phyloP scores from a whole-genome alignment of 2,329 filamentous ascomycete genomes.

The Diaporthe nobilis region DNA sequence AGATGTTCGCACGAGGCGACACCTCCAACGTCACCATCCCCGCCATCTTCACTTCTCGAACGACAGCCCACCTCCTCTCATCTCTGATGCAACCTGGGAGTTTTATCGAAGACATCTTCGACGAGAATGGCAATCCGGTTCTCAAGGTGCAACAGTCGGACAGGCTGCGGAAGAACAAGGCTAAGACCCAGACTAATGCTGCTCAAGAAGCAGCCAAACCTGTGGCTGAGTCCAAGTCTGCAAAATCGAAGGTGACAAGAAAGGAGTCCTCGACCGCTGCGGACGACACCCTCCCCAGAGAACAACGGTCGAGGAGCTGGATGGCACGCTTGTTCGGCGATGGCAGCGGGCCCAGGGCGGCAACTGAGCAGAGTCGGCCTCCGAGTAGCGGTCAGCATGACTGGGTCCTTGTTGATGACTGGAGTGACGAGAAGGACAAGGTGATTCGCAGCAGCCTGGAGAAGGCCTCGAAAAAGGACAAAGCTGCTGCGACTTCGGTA shows the following conservation, averaged over 20 bases:
- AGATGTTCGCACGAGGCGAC: conserved; percentile 98
- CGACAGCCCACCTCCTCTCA: conserved; percentile 92
- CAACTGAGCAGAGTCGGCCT: conserved; percentile 71
- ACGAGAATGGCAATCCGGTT: conserved; percentile 71
- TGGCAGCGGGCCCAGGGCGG: conserved; percentile 49
- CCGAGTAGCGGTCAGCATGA: conserved; percentile 81
- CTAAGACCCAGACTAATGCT: conserved; percentile 50
- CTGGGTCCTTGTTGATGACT: conserved; percentile 79
- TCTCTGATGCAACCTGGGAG: conserved; percentile 83
- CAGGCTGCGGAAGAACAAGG: conserved; percentile 53
- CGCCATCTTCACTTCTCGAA: conserved; percentile 93
- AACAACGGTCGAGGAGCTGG: conserved; percentile 54
- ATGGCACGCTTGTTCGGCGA: conserved; percentile 59
- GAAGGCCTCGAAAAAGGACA: conserved; percentile 53
- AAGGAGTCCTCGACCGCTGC: conserved; percentile 21
- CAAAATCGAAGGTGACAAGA: conserved; percentile 33
- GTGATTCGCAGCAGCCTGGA: conserved; percentile 50
- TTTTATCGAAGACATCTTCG: conserved; percentile 71
- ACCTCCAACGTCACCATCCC: conserved; percentile 96
- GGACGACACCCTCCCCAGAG: conserved; percentile 4
- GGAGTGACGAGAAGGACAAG: conserved; percentile 48
- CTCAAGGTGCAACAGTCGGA: conserved; percentile 67
- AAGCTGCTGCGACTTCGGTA: conserved; percentile 42
- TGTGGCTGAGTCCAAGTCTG: conserved; percentile 36
- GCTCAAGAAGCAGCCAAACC: conserved; percentile 44